Percentiles rank a stretch among this genome's conserved stretches.
Conservation (phyloP, 2,329 filamentous ascomycete species). For the Pseudogymnoascus sp. region DNA sequence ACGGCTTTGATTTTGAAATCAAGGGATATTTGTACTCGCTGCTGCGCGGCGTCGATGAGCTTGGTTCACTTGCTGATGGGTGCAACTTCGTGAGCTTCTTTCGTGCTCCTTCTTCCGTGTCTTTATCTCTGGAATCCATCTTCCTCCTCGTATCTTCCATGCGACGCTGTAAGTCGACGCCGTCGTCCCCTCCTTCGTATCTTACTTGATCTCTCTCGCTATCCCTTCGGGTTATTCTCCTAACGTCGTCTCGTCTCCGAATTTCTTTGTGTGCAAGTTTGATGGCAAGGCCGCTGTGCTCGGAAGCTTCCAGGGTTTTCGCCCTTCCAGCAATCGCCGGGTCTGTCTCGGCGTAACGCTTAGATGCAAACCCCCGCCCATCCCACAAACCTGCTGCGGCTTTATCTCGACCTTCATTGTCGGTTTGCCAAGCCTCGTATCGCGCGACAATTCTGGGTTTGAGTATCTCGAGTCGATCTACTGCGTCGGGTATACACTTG, state of each 20-base stretch:
- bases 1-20: conserved; percentile 42
- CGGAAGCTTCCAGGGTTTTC: conserved; percentile 57
- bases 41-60: conserved; percentile 17
- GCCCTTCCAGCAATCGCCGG: conserved; percentile 50
- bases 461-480: conserved; percentile 59
- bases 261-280: conserved; percentile 67
- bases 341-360: conserved; percentile 44
- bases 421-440: conserved; percentile 57
- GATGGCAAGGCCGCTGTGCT: conserved; percentile 68
- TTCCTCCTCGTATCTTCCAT: conserved; percentile 42
- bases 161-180: conserved; percentile 40
- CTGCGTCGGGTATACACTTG: conserved; percentile 47
- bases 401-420: background rate
- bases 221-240: conserved; percentile 49
- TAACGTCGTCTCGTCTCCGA: conserved; percentile 52
- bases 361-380: background rate
- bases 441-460: conserved; percentile 69
- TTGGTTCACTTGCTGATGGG: conserved; percentile 20
- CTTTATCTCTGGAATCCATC: conserved; percentile 26
- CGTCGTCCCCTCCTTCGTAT: conserved; percentile 26
- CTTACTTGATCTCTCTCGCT: conserved; percentile 37
- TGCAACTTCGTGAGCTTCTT: conserved; percentile 22
- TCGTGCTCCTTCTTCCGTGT: conserved; percentile 16
- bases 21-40: conserved; percentile 47
- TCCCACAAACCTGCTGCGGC: background rate